Percentiles rank a stretch among this genome's conserved stretches.
Conservation (phyloP, 805 yeast genomes). For the Torulaspora quercuum region DNA sequence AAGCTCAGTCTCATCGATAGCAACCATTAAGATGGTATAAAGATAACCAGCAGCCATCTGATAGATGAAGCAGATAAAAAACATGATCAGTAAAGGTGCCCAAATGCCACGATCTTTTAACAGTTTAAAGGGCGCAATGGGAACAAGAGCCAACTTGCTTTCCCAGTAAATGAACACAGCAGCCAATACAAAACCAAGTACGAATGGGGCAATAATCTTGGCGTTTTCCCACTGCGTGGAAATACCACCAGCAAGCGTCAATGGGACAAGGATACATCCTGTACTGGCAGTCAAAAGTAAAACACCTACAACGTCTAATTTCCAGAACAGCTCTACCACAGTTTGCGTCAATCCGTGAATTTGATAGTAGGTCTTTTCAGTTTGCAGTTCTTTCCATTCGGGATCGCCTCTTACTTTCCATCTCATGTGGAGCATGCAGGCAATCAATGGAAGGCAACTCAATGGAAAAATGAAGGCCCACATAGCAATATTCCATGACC, state of each 20-base stretch:
- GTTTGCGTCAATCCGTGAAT: constrained; percentile 27
- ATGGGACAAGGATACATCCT: constrained; percentile 61
- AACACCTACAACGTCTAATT: constrained; percentile 58
- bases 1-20: constrained; percentile 49
- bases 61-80: constrained; percentile 50
- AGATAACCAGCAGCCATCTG: constrained; percentile 65
- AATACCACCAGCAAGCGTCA: constrained; percentile 65
- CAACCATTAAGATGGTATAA: constrained; percentile 60
- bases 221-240: constrained; percentile 52
- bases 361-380: constrained; percentile 22
- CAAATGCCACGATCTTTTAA: constrained; percentile 62
- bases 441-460: constrained; percentile 46
- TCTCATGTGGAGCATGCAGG: constrained; percentile 48
- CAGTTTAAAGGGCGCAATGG: constrained; percentile 53
- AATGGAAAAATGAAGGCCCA: constrained; percentile 59
- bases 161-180: constrained; percentile 61
- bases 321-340: constrained; percentile 48
- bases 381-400: constrained; percentile 32
- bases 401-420: constrained; percentile 42
- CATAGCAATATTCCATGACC: constrained; percentile 58
- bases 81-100: constrained; percentile 55
- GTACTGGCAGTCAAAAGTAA: constrained; percentile 50
- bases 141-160: constrained; percentile 47
- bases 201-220: constrained; percentile 60
- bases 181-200: constrained; percentile 49